Evolutionary conservation across 768 basidiomycete species (phyloP).

Genomic region (Xerocomellus intermedius): DNA sequence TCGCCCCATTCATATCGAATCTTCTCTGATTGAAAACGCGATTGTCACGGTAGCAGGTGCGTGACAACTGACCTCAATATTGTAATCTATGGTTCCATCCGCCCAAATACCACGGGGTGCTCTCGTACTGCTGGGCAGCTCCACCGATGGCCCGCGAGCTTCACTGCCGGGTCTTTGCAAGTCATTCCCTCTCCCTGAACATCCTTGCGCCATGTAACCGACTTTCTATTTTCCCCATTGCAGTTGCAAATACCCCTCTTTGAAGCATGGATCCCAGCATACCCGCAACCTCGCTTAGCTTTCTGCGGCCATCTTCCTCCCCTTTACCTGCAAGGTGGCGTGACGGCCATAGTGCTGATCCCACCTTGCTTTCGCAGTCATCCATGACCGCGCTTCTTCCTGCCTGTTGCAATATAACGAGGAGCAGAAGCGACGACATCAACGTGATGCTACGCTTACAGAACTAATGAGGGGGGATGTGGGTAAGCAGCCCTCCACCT

Average conservation of each 20-base stretch:
- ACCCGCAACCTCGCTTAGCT: conserved; percentile 28
- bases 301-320: conserved; percentile 24
- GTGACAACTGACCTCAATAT: conserved; percentile 6
- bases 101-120: conserved; percentile 3
- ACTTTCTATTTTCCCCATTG: conserved; percentile 4
- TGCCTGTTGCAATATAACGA: conserved; percentile 23
- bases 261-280: conserved; percentile 21
- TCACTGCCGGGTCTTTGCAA: conserved; percentile 4
- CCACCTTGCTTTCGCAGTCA: conserved; percentile 23
- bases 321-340: conserved; percentile 30
- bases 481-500: conserved; percentile 20
- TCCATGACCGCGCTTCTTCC: conserved; percentile 23
- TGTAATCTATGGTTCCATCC: background rate
- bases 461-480: conserved; percentile 21
- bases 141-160: conserved; percentile 1
- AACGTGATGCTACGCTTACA: conserved; percentile 28
- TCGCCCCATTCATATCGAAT: conserved; percentile 18
- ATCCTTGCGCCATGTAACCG: conserved; percentile 3
- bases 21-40: conserved; percentile 17
- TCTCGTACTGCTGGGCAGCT: background rate
- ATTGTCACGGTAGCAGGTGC: conserved; percentile 15
- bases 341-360: conserved; percentile 17
- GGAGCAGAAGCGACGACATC: conserved; percentile 27
- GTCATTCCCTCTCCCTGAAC: conserved; percentile 5
- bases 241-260: conserved; percentile 17